A percentile compares a stretch with the other conserved stretches of the same genome.
These are phyloP conservation scores for Hirschfeldia incana DNA, from an alignment of 345 rosid genomes.

Conservation along the genomic window DNA sequence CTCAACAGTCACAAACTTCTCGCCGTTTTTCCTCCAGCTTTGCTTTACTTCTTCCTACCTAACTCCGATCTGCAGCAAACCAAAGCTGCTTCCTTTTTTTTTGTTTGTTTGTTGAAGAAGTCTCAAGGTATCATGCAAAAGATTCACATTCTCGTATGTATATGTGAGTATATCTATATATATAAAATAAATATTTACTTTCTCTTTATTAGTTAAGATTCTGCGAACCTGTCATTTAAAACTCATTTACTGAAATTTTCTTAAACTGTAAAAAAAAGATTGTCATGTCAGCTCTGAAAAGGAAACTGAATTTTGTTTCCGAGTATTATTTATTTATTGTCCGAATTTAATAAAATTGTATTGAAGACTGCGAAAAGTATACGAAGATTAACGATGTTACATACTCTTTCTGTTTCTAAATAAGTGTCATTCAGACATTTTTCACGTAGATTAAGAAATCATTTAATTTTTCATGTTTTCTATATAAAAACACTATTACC, in stretches of 20 bases:
- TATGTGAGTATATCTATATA: background rate
- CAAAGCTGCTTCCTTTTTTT: constrained; percentile 33
- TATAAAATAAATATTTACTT: background rate
- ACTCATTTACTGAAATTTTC: constrained; percentile 4
- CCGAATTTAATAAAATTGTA: background rate
- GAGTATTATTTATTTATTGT: too few species aligned
- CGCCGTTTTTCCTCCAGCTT: constrained; percentile 17
- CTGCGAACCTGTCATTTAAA: constrained; percentile 32
- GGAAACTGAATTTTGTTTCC: constrained; percentile 28
- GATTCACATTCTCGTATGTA: constrained; percentile 7
- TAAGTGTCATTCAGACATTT: too few species aligned
- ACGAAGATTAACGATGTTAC: background rate
- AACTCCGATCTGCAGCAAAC: constrained; percentile 27
- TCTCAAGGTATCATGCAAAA: constrained; percentile 39
- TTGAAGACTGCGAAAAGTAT: background rate
- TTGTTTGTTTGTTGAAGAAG: constrained; percentile 16
- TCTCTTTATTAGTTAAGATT: constrained; percentile 16
- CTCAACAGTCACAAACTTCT: constrained; percentile 31
- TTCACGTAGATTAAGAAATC: too few species aligned
- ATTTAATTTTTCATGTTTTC: too few species aligned
- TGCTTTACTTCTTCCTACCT: constrained; percentile 13
- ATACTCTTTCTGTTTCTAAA: too few species aligned
- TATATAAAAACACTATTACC: too few species aligned
- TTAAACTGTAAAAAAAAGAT: background rate
- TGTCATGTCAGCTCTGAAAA: constrained; percentile 25